A percentile compares a stretch with the other conserved stretches of the same genome.
These are phyloP conservation scores for Avena eriantha DNA, from an alignment of 176 grass and related monocot species.

Conservation along the genomic window DNA sequence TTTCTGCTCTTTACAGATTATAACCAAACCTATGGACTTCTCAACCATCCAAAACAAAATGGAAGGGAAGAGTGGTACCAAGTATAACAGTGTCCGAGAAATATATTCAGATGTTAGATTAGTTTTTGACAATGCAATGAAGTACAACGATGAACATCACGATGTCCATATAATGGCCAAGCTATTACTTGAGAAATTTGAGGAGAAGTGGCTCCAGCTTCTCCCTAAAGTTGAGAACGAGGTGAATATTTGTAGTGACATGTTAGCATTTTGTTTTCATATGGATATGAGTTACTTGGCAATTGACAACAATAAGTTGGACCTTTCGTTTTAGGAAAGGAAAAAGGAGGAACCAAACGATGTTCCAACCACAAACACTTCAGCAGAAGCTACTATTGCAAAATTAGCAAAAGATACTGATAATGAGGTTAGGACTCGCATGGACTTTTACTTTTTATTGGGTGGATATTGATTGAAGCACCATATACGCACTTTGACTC, in stretches of 20 bases:
- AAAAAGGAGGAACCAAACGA: constrained; percentile 66
- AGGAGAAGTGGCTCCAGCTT: constrained; percentile 85
- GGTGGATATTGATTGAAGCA: not conserved
- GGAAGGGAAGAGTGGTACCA: constrained; percentile 79
- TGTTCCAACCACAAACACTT: constrained; percentile 42
- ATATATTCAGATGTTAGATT: constrained; percentile 94
- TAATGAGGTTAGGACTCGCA: constrained; percentile 57
- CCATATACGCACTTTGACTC: constrained; percentile 5
- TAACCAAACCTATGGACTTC: constrained; percentile 94
- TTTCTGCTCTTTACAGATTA: constrained; percentile 67
- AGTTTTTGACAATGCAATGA: constrained; percentile 96
- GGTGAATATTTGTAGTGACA: constrained; percentile 52
- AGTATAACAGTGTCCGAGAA: constrained; percentile 83
- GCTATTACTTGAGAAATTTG: constrained; percentile 85
- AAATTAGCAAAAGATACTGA: constrained; percentile 84
- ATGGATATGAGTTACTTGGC: constrained; percentile 1
- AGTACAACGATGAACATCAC: constrained; percentile 74
- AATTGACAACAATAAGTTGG: constrained; percentile 11
- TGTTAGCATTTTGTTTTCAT: not conserved
- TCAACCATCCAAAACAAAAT: constrained; percentile 83
- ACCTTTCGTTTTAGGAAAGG: constrained; percentile 68
- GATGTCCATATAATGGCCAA: constrained; percentile 82
- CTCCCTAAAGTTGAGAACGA: constrained; percentile 87
- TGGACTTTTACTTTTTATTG: constrained; percentile 3
- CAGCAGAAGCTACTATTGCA: constrained; percentile 63